phyloP scores from a whole-genome alignment of 768 basidiomycete genomes.

The Erythrobasidium yunnanense region DNA sequence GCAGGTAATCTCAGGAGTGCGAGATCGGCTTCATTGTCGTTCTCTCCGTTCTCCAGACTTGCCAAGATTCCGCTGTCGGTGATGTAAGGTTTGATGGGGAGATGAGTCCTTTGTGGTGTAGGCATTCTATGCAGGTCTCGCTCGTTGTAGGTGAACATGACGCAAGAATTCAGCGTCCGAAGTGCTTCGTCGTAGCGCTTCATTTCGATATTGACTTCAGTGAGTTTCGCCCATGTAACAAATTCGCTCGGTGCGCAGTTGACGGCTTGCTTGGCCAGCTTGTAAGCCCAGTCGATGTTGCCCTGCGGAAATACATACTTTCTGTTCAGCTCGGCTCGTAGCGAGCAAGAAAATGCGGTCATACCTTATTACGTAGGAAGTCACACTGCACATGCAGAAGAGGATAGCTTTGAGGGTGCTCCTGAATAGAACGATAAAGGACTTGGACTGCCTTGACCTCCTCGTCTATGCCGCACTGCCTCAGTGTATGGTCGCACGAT shows the following conservation, averaged over 20 bases:
- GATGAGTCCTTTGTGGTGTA: conserved; percentile 64
- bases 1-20: conserved; percentile 89
- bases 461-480: conserved; percentile 55
- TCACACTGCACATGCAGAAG: conserved; percentile 90
- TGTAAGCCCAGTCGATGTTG: conserved; percentile 74
- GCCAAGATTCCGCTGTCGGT: conserved; percentile 70
- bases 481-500: background rate
- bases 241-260: conserved; percentile 98
- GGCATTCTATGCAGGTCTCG: conserved; percentile 81
- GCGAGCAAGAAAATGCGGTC: background rate
- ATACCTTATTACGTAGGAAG: conserved; percentile 65
- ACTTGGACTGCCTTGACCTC: conserved; percentile 97
- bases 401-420: conserved; percentile 84
- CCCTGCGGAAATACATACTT: conserved; percentile 40
- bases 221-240: conserved; percentile 96
- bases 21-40: conserved; percentile 77
- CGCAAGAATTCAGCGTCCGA: conserved; percentile 45
- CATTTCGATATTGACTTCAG: conserved; percentile 83
- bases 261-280: conserved; percentile 85
- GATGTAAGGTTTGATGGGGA: conserved; percentile 75
- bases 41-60: conserved; percentile 38
- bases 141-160: conserved; percentile 99
- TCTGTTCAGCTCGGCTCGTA: background rate
- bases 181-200: conserved; percentile 65
- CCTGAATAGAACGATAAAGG: conserved; percentile 67